Conservation (phyloP, 495 filamentous ascomycete species). For the Xylaria scruposa region DNA sequence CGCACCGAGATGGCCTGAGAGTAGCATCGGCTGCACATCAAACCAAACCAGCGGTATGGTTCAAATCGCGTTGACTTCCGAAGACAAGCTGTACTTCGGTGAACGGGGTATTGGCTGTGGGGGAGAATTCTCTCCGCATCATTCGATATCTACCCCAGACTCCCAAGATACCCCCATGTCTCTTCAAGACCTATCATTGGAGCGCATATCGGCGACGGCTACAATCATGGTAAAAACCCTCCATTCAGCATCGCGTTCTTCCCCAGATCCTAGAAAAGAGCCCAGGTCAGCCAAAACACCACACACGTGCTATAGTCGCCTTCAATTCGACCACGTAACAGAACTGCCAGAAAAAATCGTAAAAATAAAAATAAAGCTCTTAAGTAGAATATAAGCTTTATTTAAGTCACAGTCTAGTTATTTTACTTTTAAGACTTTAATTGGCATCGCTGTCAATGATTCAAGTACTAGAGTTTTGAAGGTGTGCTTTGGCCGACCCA, state of each 20-base stretch:
- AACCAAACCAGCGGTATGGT: slow-evolving; percentile 1
- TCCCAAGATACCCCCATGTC: neutral
- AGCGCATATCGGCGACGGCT: slow-evolving; percentile 14
- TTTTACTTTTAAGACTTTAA: too few species aligned
- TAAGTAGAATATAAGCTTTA: too few species aligned
- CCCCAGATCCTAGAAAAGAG: neutral
- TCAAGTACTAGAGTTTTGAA: too few species aligned
- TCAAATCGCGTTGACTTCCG: neutral
- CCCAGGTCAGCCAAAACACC: neutral
- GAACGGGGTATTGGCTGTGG: slow-evolving; percentile 7
- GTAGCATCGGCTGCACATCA: slow-evolving; percentile 9
- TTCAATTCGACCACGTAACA: too few species aligned
- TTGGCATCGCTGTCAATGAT: too few species aligned
- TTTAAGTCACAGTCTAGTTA: too few species aligned
- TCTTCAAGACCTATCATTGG: slow-evolving; percentile 1
- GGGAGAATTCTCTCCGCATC: slow-evolving; percentile 8
- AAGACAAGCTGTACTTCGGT: slow-evolving; percentile 10
- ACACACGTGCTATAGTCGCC: too few species aligned
- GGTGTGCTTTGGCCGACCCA: too few species aligned
- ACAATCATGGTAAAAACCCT: slow-evolving; percentile 18
- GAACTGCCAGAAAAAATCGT: too few species aligned
- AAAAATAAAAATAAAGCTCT: too few species aligned
- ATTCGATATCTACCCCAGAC: slow-evolving; percentile 15
- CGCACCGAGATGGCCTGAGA: neutral
- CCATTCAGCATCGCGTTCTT: slow-evolving; percentile 22